Percentiles rank a stretch among this genome's conserved stretches.
Conservation (phyloP, 371 early-diverging fungal species). For the Encephalitozoon romaleae region DNA sequence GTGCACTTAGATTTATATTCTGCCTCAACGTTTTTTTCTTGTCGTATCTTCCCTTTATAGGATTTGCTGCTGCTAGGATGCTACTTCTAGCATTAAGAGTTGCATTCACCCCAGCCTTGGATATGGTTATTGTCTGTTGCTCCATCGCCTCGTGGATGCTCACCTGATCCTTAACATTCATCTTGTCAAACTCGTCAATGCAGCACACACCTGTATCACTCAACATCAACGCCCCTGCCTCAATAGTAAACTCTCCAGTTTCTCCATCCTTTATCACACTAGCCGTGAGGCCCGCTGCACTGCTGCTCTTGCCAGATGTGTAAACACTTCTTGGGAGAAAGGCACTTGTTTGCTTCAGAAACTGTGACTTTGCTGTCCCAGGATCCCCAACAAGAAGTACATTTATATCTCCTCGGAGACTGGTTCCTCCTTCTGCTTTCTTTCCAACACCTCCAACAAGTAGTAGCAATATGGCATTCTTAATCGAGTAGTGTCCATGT, state of each 20-base stretch:
- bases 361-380: conserved; percentile 92
- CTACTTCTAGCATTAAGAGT: conserved; percentile 60
- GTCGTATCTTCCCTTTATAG: conserved; percentile 61
- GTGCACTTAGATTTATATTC: conserved; percentile 89
- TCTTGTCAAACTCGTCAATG: conserved; percentile 99
- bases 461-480: conserved; percentile 59
- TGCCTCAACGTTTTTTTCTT: conserved; percentile 64
- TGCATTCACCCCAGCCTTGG: conserved; percentile 87
- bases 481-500: conserved; percentile 60
- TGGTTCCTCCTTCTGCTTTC: conserved; percentile 75
- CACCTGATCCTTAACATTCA: conserved; percentile 94
- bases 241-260: conserved; percentile 95
- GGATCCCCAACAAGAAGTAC: conserved; percentile 95
- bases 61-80: conserved; percentile 62
- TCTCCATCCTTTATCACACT: conserved; percentile 88
- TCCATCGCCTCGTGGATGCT: conserved; percentile 99
- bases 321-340: conserved; percentile 80
- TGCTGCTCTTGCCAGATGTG: conserved; percentile 93
- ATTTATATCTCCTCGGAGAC: conserved; percentile 76
- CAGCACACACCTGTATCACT: conserved; percentile 96
- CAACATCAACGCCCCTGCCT: conserved; percentile 97
- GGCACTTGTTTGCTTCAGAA: conserved; percentile 83
- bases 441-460: conserved; percentile 65
- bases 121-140: conserved; percentile 97
- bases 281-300: conserved; percentile 96